These are phyloP conservation scores for Achlya hypogyna DNA, from an alignment of 352 stramenopile species.

Conservation along the genomic window DNA sequence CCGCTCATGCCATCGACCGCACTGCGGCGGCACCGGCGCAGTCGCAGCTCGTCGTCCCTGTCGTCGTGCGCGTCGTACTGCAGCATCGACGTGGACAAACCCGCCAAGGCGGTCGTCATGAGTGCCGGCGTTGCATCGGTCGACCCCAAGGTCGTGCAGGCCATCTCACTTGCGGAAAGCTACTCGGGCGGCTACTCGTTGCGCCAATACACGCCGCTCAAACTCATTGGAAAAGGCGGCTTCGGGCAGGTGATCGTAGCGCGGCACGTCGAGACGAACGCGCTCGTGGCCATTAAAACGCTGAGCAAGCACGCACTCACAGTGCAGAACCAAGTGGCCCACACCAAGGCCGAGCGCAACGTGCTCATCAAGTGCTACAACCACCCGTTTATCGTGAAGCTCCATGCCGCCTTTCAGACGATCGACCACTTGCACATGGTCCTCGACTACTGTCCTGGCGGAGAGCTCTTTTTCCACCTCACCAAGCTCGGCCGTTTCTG, in stretches of 20 bases:
- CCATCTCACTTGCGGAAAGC: constrained; percentile 65
- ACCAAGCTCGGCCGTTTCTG: constrained; percentile 57
- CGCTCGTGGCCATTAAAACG: constrained; percentile 72
- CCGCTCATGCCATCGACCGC: background rate
- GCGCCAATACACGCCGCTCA: constrained; percentile 67
- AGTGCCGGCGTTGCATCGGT: background rate
- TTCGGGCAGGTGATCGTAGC: constrained; percentile 85
- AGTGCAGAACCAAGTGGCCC: constrained; percentile 72
- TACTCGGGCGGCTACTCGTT: constrained; percentile 70
- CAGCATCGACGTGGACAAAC: background rate
- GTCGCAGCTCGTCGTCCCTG: background rate
- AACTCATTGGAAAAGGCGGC: constrained; percentile 67
- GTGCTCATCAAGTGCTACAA: constrained; percentile 83
- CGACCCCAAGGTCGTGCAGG: constrained; percentile 38
- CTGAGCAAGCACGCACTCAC: constrained; percentile 75
- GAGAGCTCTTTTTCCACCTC: constrained; percentile 84
- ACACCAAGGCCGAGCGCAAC: constrained; percentile 74
- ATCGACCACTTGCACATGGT: constrained; percentile 82
- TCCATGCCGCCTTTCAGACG: constrained; percentile 84
- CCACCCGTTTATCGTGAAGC: constrained; percentile 88
- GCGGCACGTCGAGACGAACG: constrained; percentile 39
- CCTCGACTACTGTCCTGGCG: constrained; percentile 77
- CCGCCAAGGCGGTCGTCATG: background rate
- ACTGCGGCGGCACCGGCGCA: background rate
- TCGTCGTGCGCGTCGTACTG: background rate